Evolutionary conservation across 2,329 filamentous ascomycete species (phyloP).

Genomic region (Colletotrichum lini): DNA sequence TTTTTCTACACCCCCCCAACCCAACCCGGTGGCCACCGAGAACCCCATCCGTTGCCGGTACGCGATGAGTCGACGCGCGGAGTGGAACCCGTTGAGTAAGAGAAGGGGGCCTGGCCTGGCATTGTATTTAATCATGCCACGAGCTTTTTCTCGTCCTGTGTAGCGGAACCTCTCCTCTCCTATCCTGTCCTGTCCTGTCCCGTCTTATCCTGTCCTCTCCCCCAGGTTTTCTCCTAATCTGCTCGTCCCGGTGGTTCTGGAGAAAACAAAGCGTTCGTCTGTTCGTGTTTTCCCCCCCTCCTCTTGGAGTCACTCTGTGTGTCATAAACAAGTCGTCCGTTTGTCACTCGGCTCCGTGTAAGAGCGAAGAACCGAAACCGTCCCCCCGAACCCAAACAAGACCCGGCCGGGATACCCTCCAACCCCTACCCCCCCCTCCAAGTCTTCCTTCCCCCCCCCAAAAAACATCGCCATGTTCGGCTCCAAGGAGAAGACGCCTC

Average conservation of each 20-base stretch:
- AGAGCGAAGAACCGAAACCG: too few species aligned
- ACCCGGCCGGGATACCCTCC: too few species aligned
- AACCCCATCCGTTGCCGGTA: conserved; percentile 17
- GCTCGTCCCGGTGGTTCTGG: conserved; percentile 33
- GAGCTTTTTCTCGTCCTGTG: conserved; percentile 2
- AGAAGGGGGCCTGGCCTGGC: background rate
- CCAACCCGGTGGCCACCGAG: conserved; percentile 16
- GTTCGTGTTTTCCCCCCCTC: too few species aligned
- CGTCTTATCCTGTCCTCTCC: conserved; percentile 15
- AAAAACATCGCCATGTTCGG: conserved; percentile 28
- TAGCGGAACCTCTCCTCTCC: conserved; percentile 23
- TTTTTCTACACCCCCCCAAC: conserved; percentile 12
- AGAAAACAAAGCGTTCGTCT: too few species aligned
- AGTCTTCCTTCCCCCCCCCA: background rate
- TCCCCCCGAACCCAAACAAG: too few species aligned
- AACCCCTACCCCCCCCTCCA: too few species aligned
- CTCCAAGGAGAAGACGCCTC: conserved; percentile 39
- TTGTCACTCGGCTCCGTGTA: too few species aligned
- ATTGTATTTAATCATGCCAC: conserved; percentile 40
- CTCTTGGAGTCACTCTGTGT: too few species aligned
- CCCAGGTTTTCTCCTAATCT: conserved; percentile 23
- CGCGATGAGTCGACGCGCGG: conserved; percentile 39
- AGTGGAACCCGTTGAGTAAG: conserved; percentile 36
- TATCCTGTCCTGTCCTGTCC: background rate
- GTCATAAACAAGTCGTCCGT: too few species aligned